These are phyloP conservation scores for Martiniozyma asiatica DNA, from an alignment of 1,139 yeast genomes.

Conservation along the genomic window DNA sequence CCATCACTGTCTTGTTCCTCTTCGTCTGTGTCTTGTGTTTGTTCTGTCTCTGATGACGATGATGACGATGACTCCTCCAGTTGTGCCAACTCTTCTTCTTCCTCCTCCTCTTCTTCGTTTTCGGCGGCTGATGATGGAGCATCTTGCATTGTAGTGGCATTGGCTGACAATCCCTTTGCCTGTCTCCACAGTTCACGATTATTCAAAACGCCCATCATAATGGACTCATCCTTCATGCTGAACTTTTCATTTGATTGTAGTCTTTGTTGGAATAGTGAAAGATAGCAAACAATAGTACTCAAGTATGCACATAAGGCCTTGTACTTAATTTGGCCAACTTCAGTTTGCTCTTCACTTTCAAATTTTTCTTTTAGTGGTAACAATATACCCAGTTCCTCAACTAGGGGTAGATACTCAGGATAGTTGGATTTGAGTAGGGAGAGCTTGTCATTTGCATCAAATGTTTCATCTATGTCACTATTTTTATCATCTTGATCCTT, in stretches of 20 bases:
- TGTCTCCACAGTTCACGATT: slow-evolving; percentile 88
- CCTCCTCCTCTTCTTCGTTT: slow-evolving; percentile 16
- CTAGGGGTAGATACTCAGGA: slow-evolving; percentile 77
- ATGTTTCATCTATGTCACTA: slow-evolving; percentile 24
- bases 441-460: no score
- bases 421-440: slow-evolving; percentile 48
- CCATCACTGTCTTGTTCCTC: slow-evolving; percentile 7
- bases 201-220: slow-evolving; percentile 75
- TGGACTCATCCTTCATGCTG: slow-evolving; percentile 72
- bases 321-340: no score
- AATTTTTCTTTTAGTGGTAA: slow-evolving; percentile 32
- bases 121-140: slow-evolving; percentile 6
- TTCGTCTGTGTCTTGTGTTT: slow-evolving; percentile 21
- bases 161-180: no score
- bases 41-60: slow-evolving; percentile 9
- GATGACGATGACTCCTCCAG: slow-evolving; percentile 21
- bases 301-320: slow-evolving; percentile 68
- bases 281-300: slow-evolving; percentile 62
- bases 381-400: slow-evolving; percentile 47
- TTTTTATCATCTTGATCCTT: slow-evolving; percentile 21
- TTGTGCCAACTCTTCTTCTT: slow-evolving; percentile 20
- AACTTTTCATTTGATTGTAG: no score
- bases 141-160: no score
- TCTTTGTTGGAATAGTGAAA: no score
- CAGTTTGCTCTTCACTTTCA: slow-evolving; percentile 11